These are phyloP conservation scores for Pistacia vera DNA, from an alignment of 345 rosid genomes.

Conservation along the genomic window DNA sequence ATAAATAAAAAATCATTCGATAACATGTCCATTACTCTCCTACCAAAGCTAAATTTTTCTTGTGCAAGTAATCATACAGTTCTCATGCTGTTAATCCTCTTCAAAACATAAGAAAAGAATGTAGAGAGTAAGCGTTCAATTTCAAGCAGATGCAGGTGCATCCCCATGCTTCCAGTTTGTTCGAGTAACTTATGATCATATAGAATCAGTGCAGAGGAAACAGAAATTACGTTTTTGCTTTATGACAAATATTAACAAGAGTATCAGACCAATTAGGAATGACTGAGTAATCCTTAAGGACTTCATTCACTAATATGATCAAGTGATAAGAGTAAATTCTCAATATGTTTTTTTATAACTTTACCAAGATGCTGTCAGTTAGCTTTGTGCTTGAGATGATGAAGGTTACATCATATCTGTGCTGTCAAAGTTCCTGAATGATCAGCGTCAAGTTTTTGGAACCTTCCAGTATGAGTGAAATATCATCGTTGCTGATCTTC, in stretches of 20 bases:
- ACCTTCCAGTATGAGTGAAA: slow-evolving; percentile 38
- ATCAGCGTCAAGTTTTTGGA: slow-evolving; percentile 46
- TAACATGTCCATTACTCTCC: neutral
- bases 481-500: slow-evolving; percentile 46
- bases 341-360: neutral
- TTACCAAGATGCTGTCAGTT: neutral
- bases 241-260: neutral
- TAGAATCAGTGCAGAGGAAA: neutral
- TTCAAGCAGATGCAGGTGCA: neutral
- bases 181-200: neutral
- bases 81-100: neutral
- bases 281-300: neutral
- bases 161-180: neutral
- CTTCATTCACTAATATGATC: neutral
- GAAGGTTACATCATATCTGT: slow-evolving; percentile 25
- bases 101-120: neutral
- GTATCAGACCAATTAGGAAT: no score
- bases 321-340: neutral
- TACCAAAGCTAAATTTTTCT: neutral
- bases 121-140: neutral
- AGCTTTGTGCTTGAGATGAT: neutral
- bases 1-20: neutral
- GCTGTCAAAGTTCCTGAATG: slow-evolving; percentile 48
- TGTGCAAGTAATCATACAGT: neutral
- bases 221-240: neutral